Conservation (phyloP, 805 yeast species). For the Myxozyma sirexii region DNA sequence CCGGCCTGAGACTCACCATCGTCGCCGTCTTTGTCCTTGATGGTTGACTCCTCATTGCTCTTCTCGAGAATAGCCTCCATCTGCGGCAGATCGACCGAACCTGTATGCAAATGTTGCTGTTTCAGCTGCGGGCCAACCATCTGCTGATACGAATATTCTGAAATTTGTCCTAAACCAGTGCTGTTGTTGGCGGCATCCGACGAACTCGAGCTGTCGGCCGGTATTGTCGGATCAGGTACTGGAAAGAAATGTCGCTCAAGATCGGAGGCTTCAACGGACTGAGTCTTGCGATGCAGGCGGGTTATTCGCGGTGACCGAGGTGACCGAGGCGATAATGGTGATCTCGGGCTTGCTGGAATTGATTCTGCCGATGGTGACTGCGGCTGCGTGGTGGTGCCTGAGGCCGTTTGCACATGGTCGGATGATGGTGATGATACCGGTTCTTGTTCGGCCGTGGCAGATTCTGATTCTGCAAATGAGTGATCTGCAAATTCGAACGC, state of each 20-base stretch:
- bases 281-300: conserved; percentile 3
- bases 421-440: neutral
- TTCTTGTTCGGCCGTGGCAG: neutral
- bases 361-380: neutral
- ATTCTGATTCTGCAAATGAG: neutral
- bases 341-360: neutral
- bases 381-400: neutral
- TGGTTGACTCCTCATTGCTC: neutral
- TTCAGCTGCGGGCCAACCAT: conserved; percentile 15
- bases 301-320: neutral
- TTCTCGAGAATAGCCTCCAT: neutral
- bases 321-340: neutral
- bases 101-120: neutral
- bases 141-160: conserved; percentile 34
- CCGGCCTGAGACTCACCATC: neutral
- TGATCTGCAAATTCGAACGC: neutral
- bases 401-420: neutral
- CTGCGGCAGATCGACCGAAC: neutral
- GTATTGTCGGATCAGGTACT: conserved; percentile 3
- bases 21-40: conserved; percentile 1
- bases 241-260: conserved; percentile 31
- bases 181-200: neutral
- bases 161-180: neutral
- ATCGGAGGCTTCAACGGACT: conserved; percentile 8
- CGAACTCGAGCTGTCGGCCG: neutral